A percentile compares a stretch with the other conserved stretches of the same genome.
phyloP scores from a whole-genome alignment of 1,284 basidiomycete genomes.

The Coriolopsis trogii region DNA sequence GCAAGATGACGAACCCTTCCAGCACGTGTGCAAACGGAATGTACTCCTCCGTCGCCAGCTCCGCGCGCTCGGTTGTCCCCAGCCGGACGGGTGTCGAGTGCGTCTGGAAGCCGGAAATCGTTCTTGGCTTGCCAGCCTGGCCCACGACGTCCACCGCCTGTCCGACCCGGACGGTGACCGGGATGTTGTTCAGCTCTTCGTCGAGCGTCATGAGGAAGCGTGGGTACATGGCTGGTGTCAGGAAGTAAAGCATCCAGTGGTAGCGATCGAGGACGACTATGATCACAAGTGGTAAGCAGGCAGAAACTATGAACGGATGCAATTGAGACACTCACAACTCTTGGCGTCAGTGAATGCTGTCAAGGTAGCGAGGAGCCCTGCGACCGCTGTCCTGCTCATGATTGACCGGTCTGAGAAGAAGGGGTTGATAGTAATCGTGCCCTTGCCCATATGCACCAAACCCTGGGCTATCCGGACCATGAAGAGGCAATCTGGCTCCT shows the following conservation, averaged over 20 bases:
- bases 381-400: constrained; percentile 88
- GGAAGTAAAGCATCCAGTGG: constrained; percentile 99
- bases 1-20: constrained; percentile 88
- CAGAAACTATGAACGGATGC: background rate
- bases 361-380: constrained; percentile 89
- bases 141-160: constrained; percentile 93
- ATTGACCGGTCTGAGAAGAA: constrained; percentile 94
- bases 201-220: constrained; percentile 97
- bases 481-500: constrained; percentile 97
- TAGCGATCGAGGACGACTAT: constrained; percentile 91
- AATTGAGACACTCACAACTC: constrained; percentile 66
- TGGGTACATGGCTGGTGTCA: constrained; percentile 96
- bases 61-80: constrained; percentile 92
- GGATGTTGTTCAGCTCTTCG: constrained; percentile 83
- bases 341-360: constrained; percentile 95
- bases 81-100: constrained; percentile 95
- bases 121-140: constrained; percentile 89
- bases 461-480: constrained; percentile 97
- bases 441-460: constrained; percentile 98
- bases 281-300: background rate
- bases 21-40: constrained; percentile 89
- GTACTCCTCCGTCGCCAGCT: constrained; percentile 96
- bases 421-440: constrained; percentile 96
- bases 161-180: constrained; percentile 94
- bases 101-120: constrained; percentile 96